Percentiles rank a stretch among this genome's conserved stretches.
Conservation (phyloP, 164 flowering plant genomes). For the Annona cherimola region DNA sequence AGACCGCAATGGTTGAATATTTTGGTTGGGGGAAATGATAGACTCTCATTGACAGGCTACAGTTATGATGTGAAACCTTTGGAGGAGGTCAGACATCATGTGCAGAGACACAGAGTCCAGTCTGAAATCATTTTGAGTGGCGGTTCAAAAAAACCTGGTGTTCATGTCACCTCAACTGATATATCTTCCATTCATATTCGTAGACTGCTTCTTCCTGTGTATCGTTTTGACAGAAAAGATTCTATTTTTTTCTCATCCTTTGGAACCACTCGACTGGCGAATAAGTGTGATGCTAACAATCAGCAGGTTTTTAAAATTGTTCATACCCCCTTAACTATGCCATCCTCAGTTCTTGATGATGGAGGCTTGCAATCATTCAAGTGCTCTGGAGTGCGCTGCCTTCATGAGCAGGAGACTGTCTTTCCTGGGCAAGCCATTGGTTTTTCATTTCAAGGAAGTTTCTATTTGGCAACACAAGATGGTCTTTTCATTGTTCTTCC, state of each 20-base stretch:
- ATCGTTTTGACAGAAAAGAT: constrained; percentile 38
- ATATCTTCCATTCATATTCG: constrained; percentile 29
- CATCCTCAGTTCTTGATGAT: constrained; percentile 43
- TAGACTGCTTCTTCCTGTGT: constrained; percentile 56
- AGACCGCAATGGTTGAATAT: constrained; percentile 3
- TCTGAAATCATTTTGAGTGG: constrained; percentile 26
- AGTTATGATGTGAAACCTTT: constrained; percentile 11
- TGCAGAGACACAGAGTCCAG: constrained; percentile 15
- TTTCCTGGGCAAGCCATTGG: constrained; percentile 60
- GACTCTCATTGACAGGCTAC: constrained; percentile 6
- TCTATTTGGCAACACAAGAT: constrained; percentile 66
- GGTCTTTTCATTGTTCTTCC: constrained; percentile 85
- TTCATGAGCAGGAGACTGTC: constrained; percentile 29
- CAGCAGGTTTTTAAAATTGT: constrained; percentile 35
- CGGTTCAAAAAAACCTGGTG: constrained; percentile 17
- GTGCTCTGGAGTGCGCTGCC: constrained; percentile 10
- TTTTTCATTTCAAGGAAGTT: constrained; percentile 65
- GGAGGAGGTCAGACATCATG: constrained; percentile 10
- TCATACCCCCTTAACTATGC: constrained; percentile 44
- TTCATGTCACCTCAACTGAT: constrained; percentile 13
- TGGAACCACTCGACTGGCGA: constrained; percentile 66
- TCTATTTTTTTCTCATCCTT: constrained; percentile 60
- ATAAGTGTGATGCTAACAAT: constrained; percentile 16
- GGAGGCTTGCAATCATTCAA: constrained; percentile 19
- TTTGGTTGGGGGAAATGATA: constrained; percentile 11